Evolutionary conservation across 495 filamentous ascomycete species (phyloP).

Genomic region (Talaromyces borbonicus): DNA sequence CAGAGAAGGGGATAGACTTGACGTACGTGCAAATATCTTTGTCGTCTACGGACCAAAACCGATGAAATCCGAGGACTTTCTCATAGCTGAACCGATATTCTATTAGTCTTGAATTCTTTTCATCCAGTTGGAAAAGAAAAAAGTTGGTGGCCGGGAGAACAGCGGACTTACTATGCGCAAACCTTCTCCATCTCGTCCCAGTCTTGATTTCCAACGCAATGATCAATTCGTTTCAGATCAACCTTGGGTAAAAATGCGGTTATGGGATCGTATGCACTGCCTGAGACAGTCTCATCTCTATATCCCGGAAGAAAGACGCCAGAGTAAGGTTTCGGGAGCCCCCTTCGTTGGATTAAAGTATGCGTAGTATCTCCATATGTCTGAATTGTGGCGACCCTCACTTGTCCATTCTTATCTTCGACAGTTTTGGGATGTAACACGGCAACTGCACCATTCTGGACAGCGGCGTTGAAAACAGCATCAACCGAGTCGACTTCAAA

Average conservation of each 20-base stretch:
- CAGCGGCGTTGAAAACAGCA: conserved; percentile 59
- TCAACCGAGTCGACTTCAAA: conserved; percentile 83
- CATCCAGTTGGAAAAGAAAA: not conserved
- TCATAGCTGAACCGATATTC: conserved; percentile 55
- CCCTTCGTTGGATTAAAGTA: conserved; percentile 60
- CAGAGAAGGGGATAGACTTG: not conserved
- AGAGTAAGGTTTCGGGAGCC: conserved; percentile 33
- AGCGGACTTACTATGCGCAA: conserved; percentile 61
- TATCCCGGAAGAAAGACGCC: conserved; percentile 79
- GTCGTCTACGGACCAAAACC: conserved; percentile 92
- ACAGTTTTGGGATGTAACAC: conserved; percentile 47
- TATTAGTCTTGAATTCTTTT: not conserved
- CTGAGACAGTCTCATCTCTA: conserved; percentile 26
- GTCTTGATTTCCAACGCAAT: conserved; percentile 90
- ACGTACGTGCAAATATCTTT: conserved; percentile 65
- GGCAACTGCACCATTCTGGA: conserved; percentile 55
- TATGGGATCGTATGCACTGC: conserved; percentile 35
- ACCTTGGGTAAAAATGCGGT: conserved; percentile 45
- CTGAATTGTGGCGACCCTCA: conserved; percentile 63
- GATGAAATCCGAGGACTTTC: conserved; percentile 78
- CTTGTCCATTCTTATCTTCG: conserved; percentile 42
- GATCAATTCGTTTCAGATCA: conserved; percentile 65
- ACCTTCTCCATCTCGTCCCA: conserved; percentile 79
- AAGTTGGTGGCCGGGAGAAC: too few species aligned
- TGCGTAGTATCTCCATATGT: conserved; percentile 92